Evolutionary conservation across 2,329 filamentous ascomycete species (phyloP), one percentile per base, ranked within the genome.

Genomic region (Triangularia setosa): DNA sequence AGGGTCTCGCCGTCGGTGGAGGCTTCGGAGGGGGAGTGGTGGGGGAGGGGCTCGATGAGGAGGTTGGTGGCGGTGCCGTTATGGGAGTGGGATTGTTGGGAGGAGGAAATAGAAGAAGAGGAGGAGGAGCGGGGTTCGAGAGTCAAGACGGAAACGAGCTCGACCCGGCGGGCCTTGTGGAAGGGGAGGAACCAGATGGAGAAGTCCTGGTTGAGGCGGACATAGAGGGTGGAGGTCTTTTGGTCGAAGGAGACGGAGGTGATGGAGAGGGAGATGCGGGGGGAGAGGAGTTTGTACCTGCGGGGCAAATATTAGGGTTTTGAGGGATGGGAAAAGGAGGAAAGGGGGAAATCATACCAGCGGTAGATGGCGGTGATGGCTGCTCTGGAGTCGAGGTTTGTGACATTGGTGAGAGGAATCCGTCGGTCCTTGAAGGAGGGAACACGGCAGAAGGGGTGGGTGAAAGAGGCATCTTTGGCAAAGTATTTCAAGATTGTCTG

Each of bases 371-470:
- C 81, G 57, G 84, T 78, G 18, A 96, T 81, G 5, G 91, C 73
- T 77, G 82, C 86, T 53, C 91, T 83, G 9, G 90, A 93, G 67
- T 88, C 85, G 24, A 85, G 62, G 33, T 30, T 48, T 2, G 52
- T 55, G 1, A 72, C 70, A 7, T 76, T 75, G 0, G 79, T 68
- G 2, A 81, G 70, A 1, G 80, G 82, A 1, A 84, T 58, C 1
- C 73, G 64, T 28, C 77, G 68, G 18, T 79, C 73, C 3, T 74
- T 73, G 68, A 87, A 84, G 6, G 80, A 78, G 0, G 85, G 84
- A 1, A 92, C 90, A 12, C 87, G 84, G 72, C 90, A 93, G 74
- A 94, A 89, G 0, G 92, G 92, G 69, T 96, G 92, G 2, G 84
- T 83, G 73, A 96, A 95, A 28, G 86, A 84, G 8, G 91, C 90